phyloP scores from a whole-genome alignment of 2,329 filamentous ascomycete genomes.

The Thermothelomyces thermophilus region DNA sequence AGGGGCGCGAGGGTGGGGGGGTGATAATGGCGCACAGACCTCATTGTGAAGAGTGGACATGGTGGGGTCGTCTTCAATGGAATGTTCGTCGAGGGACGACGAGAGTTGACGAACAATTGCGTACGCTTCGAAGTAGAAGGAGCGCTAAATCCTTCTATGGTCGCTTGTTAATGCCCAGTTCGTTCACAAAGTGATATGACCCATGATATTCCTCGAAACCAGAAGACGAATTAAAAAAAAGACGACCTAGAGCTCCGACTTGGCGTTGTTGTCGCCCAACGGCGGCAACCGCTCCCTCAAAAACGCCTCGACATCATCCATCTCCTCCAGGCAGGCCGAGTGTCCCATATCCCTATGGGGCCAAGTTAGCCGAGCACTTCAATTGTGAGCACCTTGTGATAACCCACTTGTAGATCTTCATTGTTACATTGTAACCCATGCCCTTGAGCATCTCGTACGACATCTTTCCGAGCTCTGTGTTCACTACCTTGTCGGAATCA shows the following conservation, averaged over 20 bases:
- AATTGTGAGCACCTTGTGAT: not conserved
- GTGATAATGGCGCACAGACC: not conserved
- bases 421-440: slow-evolving; percentile 65
- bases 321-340: slow-evolving; percentile 68
- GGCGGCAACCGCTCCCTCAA: slow-evolving; percentile 41
- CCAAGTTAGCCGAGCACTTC: not conserved
- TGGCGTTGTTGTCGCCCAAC: slow-evolving; percentile 30
- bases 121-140: too few species aligned
- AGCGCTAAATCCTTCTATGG: too few species aligned
- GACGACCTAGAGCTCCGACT: slow-evolving; percentile 31
- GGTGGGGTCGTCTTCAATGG: too few species aligned
- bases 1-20: not conserved
- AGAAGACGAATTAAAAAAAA: not conserved
- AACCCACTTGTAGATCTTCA: slow-evolving; percentile 67
- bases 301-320: slow-evolving; percentile 70
- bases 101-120: too few species aligned
- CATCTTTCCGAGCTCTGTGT: slow-evolving; percentile 58
- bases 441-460: slow-evolving; percentile 62
- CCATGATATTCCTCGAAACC: not conserved
- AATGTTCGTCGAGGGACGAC: too few species aligned
- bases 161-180: too few species aligned
- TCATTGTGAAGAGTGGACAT: too few species aligned
- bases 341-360: slow-evolving; percentile 59
- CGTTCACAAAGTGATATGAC: not conserved
- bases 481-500: slow-evolving; percentile 67